These are phyloP conservation scores for Lobosporangium transversale DNA, from an alignment of 192 early-diverging fungal genomes.

Conservation along the genomic window DNA sequence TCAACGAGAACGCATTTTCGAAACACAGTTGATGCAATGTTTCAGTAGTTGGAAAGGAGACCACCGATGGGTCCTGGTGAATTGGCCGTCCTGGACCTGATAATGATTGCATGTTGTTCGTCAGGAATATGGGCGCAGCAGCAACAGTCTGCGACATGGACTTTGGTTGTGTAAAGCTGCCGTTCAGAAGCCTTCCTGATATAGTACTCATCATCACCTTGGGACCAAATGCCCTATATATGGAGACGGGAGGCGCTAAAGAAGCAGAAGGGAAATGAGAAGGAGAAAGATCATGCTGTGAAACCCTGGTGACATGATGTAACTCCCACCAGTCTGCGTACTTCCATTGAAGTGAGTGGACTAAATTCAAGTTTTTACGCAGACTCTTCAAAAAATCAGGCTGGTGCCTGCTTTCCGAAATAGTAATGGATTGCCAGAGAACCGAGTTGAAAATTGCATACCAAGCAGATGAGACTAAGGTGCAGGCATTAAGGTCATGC, in stretches of 20 bases:
- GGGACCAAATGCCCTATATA: too few species aligned
- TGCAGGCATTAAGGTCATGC: constrained; percentile 8
- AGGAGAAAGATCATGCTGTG: too few species aligned
- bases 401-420: constrained; percentile 11
- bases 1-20: not conserved
- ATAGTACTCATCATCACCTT: too few species aligned
- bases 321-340: constrained; percentile 29
- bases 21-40: constrained; percentile 8
- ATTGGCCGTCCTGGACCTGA: constrained; percentile 1
- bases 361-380: not conserved
- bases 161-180: not conserved
- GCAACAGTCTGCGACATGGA: not conserved
- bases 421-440: constrained; percentile 13
- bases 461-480: constrained; percentile 18
- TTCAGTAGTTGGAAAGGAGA: constrained; percentile 18
- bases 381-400: constrained; percentile 11
- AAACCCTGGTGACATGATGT: not conserved
- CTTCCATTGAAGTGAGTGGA: constrained; percentile 14
- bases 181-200: too few species aligned
- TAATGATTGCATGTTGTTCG: not conserved
- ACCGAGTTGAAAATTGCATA: not conserved
- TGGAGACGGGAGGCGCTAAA: too few species aligned
- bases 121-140: not conserved
- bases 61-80: constrained; percentile 6
- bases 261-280: too few species aligned